These are phyloP conservation scores for Emydomyces testavorans DNA, from an alignment of 2,329 filamentous ascomycete species.

Conservation along the genomic window DNA sequence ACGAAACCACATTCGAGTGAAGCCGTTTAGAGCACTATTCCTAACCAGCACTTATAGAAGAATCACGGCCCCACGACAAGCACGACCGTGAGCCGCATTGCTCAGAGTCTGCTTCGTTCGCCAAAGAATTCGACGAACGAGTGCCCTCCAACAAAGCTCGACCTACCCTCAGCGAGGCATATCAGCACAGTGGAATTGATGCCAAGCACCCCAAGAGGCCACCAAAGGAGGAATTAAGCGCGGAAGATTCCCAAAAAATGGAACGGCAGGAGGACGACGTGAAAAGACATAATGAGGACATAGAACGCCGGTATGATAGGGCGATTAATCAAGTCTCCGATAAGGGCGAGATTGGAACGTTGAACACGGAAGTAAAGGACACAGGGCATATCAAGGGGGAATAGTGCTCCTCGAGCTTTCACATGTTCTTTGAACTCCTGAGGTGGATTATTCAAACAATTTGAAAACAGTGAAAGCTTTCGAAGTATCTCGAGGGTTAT, in stretches of 20 bases:
- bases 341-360: conserved; percentile 7
- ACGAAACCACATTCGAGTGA: background rate
- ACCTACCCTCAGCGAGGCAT: conserved; percentile 15
- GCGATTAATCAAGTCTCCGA: conserved; percentile 14
- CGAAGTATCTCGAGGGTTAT: no score
- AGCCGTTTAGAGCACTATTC: background rate
- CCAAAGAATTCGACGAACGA: conserved; percentile 16
- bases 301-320: conserved; percentile 16
- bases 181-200: conserved; percentile 16
- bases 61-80: conserved; percentile 9
- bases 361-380: conserved; percentile 14
- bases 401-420: no score
- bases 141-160: conserved; percentile 17
- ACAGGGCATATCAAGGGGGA: conserved; percentile 11
- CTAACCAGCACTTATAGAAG: conserved; percentile 1
- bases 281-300: conserved; percentile 16
- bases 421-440: no score
- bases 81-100: conserved; percentile 11
- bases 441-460: no score
- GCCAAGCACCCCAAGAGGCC: conserved; percentile 14
- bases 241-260: conserved; percentile 11
- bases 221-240: conserved; percentile 13
- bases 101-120: conserved; percentile 13
- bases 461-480: no score
- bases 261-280: conserved; percentile 13